Conservation (phyloP, 2,329 filamentous ascomycete species). For the Epichloe gansuensis region DNA sequence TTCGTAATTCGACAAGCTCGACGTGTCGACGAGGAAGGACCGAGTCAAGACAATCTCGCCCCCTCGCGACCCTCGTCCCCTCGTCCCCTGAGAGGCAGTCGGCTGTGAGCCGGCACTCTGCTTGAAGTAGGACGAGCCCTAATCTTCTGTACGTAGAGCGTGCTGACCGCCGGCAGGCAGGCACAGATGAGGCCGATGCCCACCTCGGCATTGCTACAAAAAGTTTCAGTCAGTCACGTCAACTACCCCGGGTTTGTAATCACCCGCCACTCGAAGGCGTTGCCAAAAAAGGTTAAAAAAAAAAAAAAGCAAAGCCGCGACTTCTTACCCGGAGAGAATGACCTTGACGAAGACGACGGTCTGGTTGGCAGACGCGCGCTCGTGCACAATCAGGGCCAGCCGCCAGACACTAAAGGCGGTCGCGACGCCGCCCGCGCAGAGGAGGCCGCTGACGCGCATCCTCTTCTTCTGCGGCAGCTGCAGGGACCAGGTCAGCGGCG, state of each 20-base stretch:
- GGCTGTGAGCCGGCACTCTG: constrained; percentile 8
- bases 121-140: constrained; percentile 14
- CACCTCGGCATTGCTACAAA: constrained; percentile 17
- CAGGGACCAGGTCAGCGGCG: constrained; percentile 21
- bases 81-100: neutral
- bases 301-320: neutral
- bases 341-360: constrained; percentile 17
- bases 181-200: constrained; percentile 21
- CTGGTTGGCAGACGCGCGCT: constrained; percentile 14
- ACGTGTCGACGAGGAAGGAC: constrained; percentile 16
- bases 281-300: neutral
- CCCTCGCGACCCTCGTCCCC: neutral
- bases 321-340: constrained; percentile 13
- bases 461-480: constrained; percentile 18
- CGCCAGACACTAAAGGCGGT: constrained; percentile 20
- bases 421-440: constrained; percentile 20
- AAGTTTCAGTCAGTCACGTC: neutral
- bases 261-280: too few relatives aligned
- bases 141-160: constrained; percentile 9
- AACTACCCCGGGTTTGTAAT: too few relatives aligned
- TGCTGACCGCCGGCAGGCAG: constrained; percentile 18
- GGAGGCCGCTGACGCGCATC: constrained; percentile 17
- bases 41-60: constrained; percentile 20
- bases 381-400: constrained; percentile 13
- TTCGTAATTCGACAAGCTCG: constrained; percentile 8